These are phyloP conservation scores for Apiospora koreana DNA, from an alignment of 2,329 filamentous ascomycete genomes.

Conservation along the genomic window DNA sequence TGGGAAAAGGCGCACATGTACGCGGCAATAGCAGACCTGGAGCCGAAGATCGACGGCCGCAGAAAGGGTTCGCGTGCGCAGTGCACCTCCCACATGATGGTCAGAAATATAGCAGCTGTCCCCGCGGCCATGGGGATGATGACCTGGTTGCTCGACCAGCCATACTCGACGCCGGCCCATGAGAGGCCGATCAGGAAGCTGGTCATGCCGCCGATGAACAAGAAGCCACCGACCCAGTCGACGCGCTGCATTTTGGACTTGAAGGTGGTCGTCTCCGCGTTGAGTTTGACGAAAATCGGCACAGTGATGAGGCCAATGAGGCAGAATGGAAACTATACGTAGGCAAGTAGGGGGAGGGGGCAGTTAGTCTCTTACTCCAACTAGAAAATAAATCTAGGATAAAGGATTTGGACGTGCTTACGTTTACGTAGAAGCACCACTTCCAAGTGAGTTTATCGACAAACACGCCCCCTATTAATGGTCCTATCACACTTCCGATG, in stretches of 20 bases:
- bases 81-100: constrained; percentile 24
- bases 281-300: constrained; percentile 20
- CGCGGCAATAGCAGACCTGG: constrained; percentile 7
- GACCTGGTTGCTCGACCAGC: constrained; percentile 40
- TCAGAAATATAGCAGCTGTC: constrained; percentile 18
- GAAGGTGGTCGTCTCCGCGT: background rate
- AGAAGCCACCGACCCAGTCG: constrained; percentile 50
- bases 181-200: constrained; percentile 50
- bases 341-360: no score
- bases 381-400: no score
- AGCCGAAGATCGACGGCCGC: background rate
- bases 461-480: constrained; percentile 18
- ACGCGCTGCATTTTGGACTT: constrained; percentile 26
- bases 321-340: constrained; percentile 19
- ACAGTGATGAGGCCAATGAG: constrained; percentile 20
- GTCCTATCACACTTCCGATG: constrained; percentile 19
- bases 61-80: constrained; percentile 16
- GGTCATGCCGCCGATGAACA: constrained; percentile 49
- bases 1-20: constrained; percentile 13
- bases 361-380: background rate
- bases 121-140: constrained; percentile 20
- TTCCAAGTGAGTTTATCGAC: constrained; percentile 17
- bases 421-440: constrained; percentile 24
- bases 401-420: background rate
- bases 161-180: constrained; percentile 41